These are phyloP conservation scores for Blakeslea trispora DNA, from an alignment of 371 early-diverging fungal genomes.

Conservation along the genomic window DNA sequence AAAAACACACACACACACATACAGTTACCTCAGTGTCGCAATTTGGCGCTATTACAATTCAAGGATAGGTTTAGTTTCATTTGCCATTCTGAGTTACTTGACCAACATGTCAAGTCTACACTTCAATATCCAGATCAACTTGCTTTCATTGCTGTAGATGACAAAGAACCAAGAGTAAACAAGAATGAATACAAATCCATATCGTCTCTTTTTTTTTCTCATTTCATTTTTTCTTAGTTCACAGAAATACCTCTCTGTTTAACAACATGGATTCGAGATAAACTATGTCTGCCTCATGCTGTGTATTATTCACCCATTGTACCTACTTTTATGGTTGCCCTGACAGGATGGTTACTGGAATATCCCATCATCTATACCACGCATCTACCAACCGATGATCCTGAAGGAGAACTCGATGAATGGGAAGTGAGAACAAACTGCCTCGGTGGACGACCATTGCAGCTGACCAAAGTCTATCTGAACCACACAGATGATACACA, in stretches of 20 bases:
- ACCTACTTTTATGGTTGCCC: slow-evolving; percentile 45
- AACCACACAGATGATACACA: slow-evolving; percentile 2
- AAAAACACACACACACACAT: no score
- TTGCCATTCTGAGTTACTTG: slow-evolving; percentile 29
- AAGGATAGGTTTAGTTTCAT: slow-evolving; percentile 47
- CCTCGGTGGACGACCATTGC: slow-evolving; percentile 31
- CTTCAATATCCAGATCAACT: slow-evolving; percentile 11
- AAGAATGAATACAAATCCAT: neutral
- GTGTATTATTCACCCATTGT: slow-evolving; percentile 17
- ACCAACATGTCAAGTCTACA: slow-evolving; percentile 22
- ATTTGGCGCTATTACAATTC: slow-evolving; percentile 38
- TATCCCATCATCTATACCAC: slow-evolving; percentile 47
- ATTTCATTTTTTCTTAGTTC: slow-evolving; percentile 8
- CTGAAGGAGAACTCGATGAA: slow-evolving; percentile 36
- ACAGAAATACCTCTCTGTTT: slow-evolving; percentile 23
- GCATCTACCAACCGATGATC: slow-evolving; percentile 20
- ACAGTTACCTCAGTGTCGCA: slow-evolving; percentile 3
- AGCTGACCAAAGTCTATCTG: slow-evolving; percentile 27
- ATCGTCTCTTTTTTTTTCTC: neutral
- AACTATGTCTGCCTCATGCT: slow-evolving; percentile 12
- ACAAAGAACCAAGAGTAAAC: slow-evolving; percentile 25
- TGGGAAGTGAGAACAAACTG: slow-evolving; percentile 43
- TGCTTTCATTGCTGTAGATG: slow-evolving; percentile 23
- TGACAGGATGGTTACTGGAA: slow-evolving; percentile 52
- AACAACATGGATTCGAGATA: slow-evolving; percentile 21